Evolutionary conservation across 306 rosid species (phyloP), one percentile per base, ranked within the genome.

Genomic region (Myrica gale): DNA sequence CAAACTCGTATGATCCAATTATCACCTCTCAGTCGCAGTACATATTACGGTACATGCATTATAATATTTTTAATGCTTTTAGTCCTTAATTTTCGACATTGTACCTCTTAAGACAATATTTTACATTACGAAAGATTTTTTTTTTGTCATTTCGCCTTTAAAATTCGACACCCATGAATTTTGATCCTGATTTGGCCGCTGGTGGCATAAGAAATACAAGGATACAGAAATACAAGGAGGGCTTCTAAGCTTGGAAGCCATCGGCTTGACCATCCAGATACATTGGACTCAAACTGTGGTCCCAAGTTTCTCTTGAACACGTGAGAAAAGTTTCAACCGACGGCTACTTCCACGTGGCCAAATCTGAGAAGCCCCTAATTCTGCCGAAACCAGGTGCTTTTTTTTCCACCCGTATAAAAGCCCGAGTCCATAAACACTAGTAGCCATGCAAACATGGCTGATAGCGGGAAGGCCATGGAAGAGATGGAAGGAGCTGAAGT

Each of bases 261-360:
- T 69, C 91, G 74, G 82, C 74, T 86, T 87, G 97, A 88, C 92
- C 89, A 80, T 74, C 97, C 89, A 62, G 85, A 83, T 89, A 75
- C 92, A 89, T 65, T 88, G 89, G 80, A 87, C 78, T 12, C 56
- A 21, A 77, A 76, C 41, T 60, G 7, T 12, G 8, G 19, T 51
- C 47, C 19, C 45, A 87, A 85, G 45, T 76, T 79, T 81, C 82
- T 72, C 0, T 46, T 41, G 13, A 50, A 13, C 91, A 87, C 90
- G 83, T 83, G 92, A 43, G 2, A 79, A 26, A 20, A 60, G n/a
- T 60, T 45, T 9, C 3, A 0, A 21, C 74, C 72, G 23, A 1
- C 1, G 2, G 13, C 6, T 55, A 8, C 6, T n/a, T n/a, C 54
- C 67, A 78, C 87, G 78, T 84, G 77, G 41, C 46, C 1, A 42